Evolutionary conservation across 2,329 filamentous ascomycete species (phyloP), one percentile per base, ranked within the genome.

Genomic region (Cytospora mali): DNA sequence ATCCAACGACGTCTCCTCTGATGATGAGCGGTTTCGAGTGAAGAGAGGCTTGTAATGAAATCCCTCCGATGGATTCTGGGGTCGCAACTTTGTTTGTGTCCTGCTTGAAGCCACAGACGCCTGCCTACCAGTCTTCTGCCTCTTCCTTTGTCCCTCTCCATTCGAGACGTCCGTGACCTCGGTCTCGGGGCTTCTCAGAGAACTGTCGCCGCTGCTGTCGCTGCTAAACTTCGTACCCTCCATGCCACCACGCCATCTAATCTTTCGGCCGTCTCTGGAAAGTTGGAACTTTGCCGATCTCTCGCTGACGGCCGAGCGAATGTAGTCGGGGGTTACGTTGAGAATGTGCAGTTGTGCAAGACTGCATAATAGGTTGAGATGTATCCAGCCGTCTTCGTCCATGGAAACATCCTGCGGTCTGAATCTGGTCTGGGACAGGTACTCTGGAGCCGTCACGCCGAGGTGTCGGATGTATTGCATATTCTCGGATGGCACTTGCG

Each of bases 291-390:
- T 90, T 23, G 84, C 83, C 69, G 91, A 94, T 67, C 87, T 84
- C 55, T 90, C 86, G 0, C 80, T 78, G 1, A 96, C 81, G 0
- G 92, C 90, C 39, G 84, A 84, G 62, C 90, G 87, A 46, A 95
- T 87, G 69, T 94, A 94, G 29, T 89, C 86, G 0, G 88, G 82
- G 0, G 92, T 93, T 1, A 96, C 91, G 63, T 92, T 93, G 68
- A 95, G 82, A 0, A 93, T 94, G 69, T 96, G 92, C 21, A 96
- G 77, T 74, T 96, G 92, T 0, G 92, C 92, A 79, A 96, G 84
- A 70, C 89, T 93, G 71, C 88, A 88, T 1, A 96, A 80, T 1
- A 96, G 76, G 68, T 95, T 95, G 7, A 95, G 77, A 69, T 93
- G 94, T 0, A 94, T 86, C 91, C 91, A 95, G 5, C 90, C 90